Conservation (phyloP, 2,329 filamentous ascomycete species). For the Helotiales sp. region DNA sequence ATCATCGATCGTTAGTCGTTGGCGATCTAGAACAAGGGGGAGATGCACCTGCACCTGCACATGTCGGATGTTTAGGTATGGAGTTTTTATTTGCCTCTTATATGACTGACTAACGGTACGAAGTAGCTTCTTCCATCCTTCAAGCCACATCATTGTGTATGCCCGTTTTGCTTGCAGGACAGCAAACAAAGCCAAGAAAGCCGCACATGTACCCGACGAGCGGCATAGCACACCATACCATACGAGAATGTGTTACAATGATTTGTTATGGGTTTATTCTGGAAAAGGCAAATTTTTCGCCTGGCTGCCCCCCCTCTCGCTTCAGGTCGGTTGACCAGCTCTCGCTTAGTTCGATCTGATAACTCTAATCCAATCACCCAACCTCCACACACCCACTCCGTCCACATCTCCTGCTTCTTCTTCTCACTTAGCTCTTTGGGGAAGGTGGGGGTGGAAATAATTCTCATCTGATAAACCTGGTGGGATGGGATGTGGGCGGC, state of each 20-base stretch:
- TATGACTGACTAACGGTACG: too few relatives aligned
- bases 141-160: not conserved
- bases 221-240: conserved; percentile 1
- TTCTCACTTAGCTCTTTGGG: conserved; percentile 6
- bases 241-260: not conserved
- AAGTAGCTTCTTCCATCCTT: not conserved
- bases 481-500: conserved; percentile 4
- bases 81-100: too few relatives aligned
- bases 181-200: not conserved
- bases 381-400: not conserved
- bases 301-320: not conserved
- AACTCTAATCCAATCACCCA: conserved; percentile 14
- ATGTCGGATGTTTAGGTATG: not conserved
- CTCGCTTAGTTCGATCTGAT: conserved; percentile 14
- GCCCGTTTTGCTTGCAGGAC: not conserved
- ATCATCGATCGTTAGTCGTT: not conserved
- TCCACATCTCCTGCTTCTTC: not conserved
- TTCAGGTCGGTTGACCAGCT: not conserved
- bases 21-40: not conserved
- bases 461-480: not conserved
- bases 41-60: too few relatives aligned
- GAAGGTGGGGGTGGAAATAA: conserved; percentile 10
- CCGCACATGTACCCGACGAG: not conserved
- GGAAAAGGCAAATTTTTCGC: not conserved
- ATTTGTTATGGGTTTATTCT: not conserved